Evolutionary conservation across 176 grass and related monocot species (phyloP).

Genomic region (Puya raimondii): DNA sequence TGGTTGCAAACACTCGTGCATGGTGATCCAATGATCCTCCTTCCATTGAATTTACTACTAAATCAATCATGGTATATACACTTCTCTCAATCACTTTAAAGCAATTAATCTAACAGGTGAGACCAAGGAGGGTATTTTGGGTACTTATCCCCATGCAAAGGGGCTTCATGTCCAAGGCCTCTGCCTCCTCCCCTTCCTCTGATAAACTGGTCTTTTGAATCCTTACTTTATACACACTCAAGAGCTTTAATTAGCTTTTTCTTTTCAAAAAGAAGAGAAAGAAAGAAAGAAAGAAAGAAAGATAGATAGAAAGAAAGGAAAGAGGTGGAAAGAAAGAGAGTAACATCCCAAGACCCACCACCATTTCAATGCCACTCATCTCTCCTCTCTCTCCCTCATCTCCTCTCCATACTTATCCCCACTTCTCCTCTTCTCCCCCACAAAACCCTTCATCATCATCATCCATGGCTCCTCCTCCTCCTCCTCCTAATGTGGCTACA

Average conservation of each 20-base stretch:
- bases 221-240: not conserved
- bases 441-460: too few relatives aligned
- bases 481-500: too few relatives aligned
- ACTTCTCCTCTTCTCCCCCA: not conserved
- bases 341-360: not conserved
- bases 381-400: slow-evolving; percentile 1
- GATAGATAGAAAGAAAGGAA: not conserved
- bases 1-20: too few relatives aligned
- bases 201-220: not conserved
- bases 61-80: too few relatives aligned
- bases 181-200: not conserved
- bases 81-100: too few relatives aligned
- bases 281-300: too few relatives aligned
- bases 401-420: slow-evolving; percentile 7
- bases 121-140: not conserved
- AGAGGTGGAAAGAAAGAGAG: not conserved
- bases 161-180: not conserved
- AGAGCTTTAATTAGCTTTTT: not conserved
- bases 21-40: too few relatives aligned
- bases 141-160: not conserved
- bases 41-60: too few relatives aligned
- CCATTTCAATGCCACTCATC: slow-evolving; percentile 6
- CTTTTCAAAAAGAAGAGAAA: not conserved
- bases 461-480: too few relatives aligned
- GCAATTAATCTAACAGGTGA: too few relatives aligned